Conservation (phyloP, 225 moss, liverwort and hornwort genomes). For the Lunularia cruciata region DNA sequence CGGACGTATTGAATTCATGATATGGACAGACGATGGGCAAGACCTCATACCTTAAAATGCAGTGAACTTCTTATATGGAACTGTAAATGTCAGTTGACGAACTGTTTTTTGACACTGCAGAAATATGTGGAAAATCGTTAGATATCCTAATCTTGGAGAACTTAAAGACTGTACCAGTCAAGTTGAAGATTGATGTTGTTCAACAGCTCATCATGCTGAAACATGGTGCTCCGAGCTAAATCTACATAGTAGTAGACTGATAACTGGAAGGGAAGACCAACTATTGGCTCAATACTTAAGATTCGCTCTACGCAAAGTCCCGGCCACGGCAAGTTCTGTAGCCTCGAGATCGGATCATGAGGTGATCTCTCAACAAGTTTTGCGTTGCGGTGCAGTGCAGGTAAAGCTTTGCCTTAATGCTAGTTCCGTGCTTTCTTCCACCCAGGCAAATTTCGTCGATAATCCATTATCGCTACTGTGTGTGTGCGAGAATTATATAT, state of each 20-base stretch:
- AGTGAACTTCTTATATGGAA: neutral
- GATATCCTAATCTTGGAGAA: neutral
- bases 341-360: neutral
- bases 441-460: no score
- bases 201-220: conserved; percentile 2
- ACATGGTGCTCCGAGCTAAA: conserved; percentile 4
- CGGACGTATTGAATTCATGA: neutral
- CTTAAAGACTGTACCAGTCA: neutral
- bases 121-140: neutral
- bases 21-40: neutral
- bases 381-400: neutral
- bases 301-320: neutral
- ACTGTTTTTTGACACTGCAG: no score
- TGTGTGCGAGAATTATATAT: neutral
- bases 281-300: neutral
- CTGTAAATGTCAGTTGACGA: no score
- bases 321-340: conserved; percentile 16
- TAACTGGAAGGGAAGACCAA: neutral
- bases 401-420: neutral
- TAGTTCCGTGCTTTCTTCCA: neutral
- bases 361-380: neutral
- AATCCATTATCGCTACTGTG: no score
- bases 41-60: neutral
- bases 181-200: neutral
- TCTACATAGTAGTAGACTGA: neutral